Base-by-base conservation (phyloP, 129 eudicot genomes). In the Flaveria trinervia region DNA sequence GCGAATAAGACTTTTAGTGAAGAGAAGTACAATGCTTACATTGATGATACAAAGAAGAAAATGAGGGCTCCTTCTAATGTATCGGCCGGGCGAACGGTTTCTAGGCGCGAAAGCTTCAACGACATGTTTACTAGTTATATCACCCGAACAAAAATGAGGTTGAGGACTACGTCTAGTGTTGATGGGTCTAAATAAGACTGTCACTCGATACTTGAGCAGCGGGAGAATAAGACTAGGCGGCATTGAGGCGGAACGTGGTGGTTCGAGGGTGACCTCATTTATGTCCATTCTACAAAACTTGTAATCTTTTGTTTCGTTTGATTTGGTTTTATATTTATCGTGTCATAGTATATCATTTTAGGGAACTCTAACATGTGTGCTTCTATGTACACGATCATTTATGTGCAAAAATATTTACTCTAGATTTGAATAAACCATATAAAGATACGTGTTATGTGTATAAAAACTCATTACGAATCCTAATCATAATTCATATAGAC, bases 41-140 rank as follows among this genome's bases (percentile, higher is more conserved):
- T 91, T 11, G 74, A 64, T 30, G 72, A 73, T 30, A 77, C 86
- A 51, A 91, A 86, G 86, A 83, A 69, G 30, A 83, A 77, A 80
- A 84, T 88, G 90, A 78, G 84, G 67, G 73, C 77, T 25, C 71
- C 75, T 11, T 86, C 97, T 1, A 57, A 62, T 64, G 75, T 79
- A 45, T 54, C 84, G 3, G 70, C 59, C 46, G 78, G 70, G 52
- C 62, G 81, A 75, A 51, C 74, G 5, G n/a, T 68, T 17, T 62
- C 87, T 4, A 82, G 88, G 62, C 88, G 82, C 12, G 96, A 92
- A 76, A 92, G 89, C 50, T 75, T 92, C 59, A 89, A 89, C 49
- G 93, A 88, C 72, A 92, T 77, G 79, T 85, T 89, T 44, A 62
- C 89, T 1, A 52, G 81, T 52, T 92, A 80, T 72, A 90, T 89